Conservation (phyloP, 495 filamentous ascomycete genomes). For the Xylaria bambusicola region DNA sequence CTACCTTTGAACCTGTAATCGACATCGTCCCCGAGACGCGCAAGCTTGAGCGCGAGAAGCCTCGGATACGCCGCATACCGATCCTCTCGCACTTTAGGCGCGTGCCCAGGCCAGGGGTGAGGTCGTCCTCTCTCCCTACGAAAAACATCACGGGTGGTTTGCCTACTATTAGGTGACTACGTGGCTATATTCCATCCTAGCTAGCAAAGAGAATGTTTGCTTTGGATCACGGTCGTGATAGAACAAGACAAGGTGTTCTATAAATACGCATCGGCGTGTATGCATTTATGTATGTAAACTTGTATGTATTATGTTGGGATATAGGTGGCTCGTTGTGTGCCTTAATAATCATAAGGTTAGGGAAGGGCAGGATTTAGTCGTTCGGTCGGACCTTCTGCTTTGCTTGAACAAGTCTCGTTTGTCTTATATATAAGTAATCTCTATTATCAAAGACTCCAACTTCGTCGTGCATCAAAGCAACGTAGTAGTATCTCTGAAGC, state of each 20-base stretch:
- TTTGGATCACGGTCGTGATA: not conserved
- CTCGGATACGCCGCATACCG: constrained; percentile 14
- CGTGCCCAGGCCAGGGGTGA: not conserved
- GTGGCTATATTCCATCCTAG: not conserved
- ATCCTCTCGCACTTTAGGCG: constrained; percentile 13
- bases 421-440: too few relatives aligned
- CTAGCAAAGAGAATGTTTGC: not conserved
- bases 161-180: constrained; percentile 5
- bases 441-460: not conserved
- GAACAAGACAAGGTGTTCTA: too few relatives aligned
- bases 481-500: not conserved
- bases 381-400: too few relatives aligned
- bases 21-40: not conserved
- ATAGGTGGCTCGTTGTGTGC: too few relatives aligned
- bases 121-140: constrained; percentile 9
- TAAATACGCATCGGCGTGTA: too few relatives aligned
- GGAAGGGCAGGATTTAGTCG: constrained; percentile 15
- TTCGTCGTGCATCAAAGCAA: not conserved
- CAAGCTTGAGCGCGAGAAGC: constrained; percentile 5
- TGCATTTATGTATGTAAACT: constrained; percentile 5
- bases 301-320: too few relatives aligned
- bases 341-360: not conserved
- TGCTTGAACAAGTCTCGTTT: too few relatives aligned
- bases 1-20: constrained; percentile 23
- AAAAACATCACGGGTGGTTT: constrained; percentile 1